Conservation (phyloP, 768 basidiomycete species). For the Tulasnella sp. region DNA sequence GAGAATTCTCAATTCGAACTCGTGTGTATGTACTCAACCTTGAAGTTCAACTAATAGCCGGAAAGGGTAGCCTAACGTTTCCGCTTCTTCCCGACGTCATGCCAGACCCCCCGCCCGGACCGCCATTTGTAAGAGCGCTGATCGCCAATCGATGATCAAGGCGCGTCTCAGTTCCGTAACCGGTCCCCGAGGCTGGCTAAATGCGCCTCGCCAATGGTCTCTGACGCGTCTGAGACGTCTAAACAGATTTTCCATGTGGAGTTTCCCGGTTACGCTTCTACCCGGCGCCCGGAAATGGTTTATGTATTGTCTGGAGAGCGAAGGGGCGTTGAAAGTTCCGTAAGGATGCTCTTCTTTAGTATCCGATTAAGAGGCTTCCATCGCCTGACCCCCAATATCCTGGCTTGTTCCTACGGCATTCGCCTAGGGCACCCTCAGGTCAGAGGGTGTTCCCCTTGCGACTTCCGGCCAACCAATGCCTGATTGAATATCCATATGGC, state of each 20-base stretch:
- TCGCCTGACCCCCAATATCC: neutral
- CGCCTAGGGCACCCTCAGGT: neutral
- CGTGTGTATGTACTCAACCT: neutral
- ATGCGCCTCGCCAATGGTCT: neutral
- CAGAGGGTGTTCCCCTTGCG: neutral
- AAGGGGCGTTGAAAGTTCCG: neutral
- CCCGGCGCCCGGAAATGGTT: neutral
- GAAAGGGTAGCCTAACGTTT: neutral
- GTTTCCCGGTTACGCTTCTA: neutral
- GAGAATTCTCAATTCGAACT: neutral
- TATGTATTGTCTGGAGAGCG: neutral
- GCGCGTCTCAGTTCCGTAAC: neutral
- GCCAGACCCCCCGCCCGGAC: neutral
- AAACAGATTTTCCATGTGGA: neutral
- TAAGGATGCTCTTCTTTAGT: neutral
- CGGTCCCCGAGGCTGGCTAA: neutral
- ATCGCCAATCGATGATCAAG: neutral
- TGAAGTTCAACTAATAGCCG: neutral
- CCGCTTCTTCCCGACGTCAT: neutral
- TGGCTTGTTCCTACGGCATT: neutral
- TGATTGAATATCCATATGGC: neutral
- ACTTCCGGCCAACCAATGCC: neutral
- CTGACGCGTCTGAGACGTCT: neutral
- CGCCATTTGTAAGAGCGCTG: neutral
- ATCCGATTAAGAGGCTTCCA: neutral